Percentiles rank a stretch among this genome's conserved stretches.
phyloP scores from a whole-genome alignment of 305 asterid species.

The Fraxinus albicans region DNA sequence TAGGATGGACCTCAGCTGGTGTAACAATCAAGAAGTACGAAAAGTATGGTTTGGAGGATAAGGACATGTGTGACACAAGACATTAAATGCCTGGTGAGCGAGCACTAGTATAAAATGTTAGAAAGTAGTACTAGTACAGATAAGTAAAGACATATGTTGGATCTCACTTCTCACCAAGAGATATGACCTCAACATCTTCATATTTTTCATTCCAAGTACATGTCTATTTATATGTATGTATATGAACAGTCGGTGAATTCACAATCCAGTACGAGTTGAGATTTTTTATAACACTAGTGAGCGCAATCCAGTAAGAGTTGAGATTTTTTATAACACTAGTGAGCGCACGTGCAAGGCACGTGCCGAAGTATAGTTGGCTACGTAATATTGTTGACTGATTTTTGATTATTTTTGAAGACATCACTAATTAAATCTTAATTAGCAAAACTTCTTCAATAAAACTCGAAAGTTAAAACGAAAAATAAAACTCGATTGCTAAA shows the following conservation, averaged over 20 bases:
- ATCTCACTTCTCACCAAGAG: background rate
- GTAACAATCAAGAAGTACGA: background rate
- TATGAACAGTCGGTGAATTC: background rate
- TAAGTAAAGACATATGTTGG: background rate
- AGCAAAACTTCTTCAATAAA: too few species aligned
- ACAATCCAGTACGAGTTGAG: background rate
- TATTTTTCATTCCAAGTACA: background rate
- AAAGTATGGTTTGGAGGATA: background rate
- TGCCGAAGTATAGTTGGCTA: too few species aligned
- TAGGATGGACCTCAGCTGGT: background rate
- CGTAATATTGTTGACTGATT: too few species aligned
- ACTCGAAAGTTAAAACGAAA: too few species aligned
- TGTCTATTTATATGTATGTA: background rate
- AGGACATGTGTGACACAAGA: background rate
- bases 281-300: background rate
- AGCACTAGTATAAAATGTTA: background rate
- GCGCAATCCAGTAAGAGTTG: background rate
- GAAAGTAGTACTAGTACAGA: background rate
- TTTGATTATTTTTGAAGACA: too few species aligned
- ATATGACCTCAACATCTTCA: background rate
- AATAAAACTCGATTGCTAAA: too few species aligned
- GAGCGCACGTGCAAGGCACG: too few species aligned
- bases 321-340: background rate
- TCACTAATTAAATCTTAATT: too few species aligned
- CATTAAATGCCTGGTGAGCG: background rate